Percentiles rank a stretch among this genome's conserved stretches.
Evolutionary conservation across 1,139 yeast species (phyloP).

Genomic region (Diutina neorugosa): DNA sequence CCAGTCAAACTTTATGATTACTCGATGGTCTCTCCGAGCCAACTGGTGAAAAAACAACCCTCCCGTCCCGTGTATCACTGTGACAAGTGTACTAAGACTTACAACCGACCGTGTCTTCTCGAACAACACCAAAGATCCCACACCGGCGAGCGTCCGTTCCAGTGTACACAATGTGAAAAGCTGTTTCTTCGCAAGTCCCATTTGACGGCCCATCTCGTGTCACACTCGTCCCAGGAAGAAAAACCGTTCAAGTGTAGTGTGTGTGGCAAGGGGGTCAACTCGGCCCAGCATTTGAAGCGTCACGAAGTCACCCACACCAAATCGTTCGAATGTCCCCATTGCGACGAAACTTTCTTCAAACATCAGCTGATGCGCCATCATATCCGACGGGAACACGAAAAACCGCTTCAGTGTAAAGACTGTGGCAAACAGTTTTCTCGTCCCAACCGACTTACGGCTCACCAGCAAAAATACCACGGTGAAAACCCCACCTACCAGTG

Average conservation of each 20-base stretch:
- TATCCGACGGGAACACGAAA: slow-evolving; percentile 48
- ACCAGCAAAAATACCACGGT: slow-evolving; percentile 48
- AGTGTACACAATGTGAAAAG: slow-evolving; percentile 53
- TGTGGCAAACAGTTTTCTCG: slow-evolving; percentile 51
- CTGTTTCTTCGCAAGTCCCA: slow-evolving; percentile 71
- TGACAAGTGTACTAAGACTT: slow-evolving; percentile 62
- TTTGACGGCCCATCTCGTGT: slow-evolving; percentile 57
- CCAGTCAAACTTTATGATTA: neutral
- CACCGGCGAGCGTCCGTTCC: slow-evolving; percentile 66
- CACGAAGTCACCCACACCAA: slow-evolving; percentile 74
- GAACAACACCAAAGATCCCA: slow-evolving; percentile 77
- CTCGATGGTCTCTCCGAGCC: neutral
- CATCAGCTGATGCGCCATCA: slow-evolving; percentile 75
- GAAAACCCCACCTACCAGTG: slow-evolving; percentile 48
- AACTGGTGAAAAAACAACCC: neutral
- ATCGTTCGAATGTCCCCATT: slow-evolving; percentile 55
- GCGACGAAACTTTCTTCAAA: slow-evolving; percentile 59
- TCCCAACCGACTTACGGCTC: slow-evolving; percentile 51
- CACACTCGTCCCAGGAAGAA: slow-evolving; percentile 41
- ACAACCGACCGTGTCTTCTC: slow-evolving; percentile 68
- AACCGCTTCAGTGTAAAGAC: slow-evolving; percentile 36
- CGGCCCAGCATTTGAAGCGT: slow-evolving; percentile 70
- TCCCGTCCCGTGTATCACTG: slow-evolving; percentile 32
- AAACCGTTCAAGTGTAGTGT: slow-evolving; percentile 67
- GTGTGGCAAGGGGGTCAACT: slow-evolving; percentile 78